These are phyloP conservation scores for Russula abietina DNA, from an alignment of 768 basidiomycete genomes.

Conservation along the genomic window DNA sequence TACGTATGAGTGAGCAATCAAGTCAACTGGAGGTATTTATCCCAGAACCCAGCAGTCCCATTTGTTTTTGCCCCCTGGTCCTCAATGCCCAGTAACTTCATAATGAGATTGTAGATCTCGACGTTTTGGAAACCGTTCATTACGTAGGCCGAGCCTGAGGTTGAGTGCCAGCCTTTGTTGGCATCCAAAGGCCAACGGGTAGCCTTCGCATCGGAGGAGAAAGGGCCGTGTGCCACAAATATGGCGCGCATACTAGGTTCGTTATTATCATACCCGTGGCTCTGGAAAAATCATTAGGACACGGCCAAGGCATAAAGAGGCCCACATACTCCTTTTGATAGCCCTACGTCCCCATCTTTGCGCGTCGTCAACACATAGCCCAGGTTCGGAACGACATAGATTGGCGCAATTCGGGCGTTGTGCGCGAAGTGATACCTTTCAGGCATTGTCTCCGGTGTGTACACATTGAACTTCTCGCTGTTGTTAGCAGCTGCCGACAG, in stretches of 20 bases:
- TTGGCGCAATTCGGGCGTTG: conserved; percentile 76
- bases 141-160: conserved; percentile 56
- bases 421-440: conserved; percentile 67
- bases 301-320: background rate
- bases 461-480: conserved; percentile 69
- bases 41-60: conserved; percentile 81
- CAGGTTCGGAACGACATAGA: conserved; percentile 77
- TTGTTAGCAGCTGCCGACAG: conserved; percentile 46
- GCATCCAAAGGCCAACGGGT: conserved; percentile 30
- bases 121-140: conserved; percentile 84
- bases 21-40: conserved; percentile 51
- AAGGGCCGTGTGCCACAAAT: conserved; percentile 90
- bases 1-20: background rate
- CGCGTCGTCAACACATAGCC: conserved; percentile 74
- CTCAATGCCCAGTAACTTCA: conserved; percentile 65
- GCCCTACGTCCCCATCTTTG: conserved; percentile 50
- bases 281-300: conserved; percentile 38
- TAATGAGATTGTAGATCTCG: conserved; percentile 77
- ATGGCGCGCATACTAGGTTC: conserved; percentile 77
- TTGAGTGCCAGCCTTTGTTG: conserved; percentile 61
- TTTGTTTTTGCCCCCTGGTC: conserved; percentile 55
- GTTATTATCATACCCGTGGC: conserved; percentile 86
- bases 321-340: conserved; percentile 66
- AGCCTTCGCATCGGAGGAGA: conserved; percentile 61
- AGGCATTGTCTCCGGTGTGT: conserved; percentile 77